Conservation (phyloP, 2,329 filamentous ascomycete species). For the Fusarium graminum region DNA sequence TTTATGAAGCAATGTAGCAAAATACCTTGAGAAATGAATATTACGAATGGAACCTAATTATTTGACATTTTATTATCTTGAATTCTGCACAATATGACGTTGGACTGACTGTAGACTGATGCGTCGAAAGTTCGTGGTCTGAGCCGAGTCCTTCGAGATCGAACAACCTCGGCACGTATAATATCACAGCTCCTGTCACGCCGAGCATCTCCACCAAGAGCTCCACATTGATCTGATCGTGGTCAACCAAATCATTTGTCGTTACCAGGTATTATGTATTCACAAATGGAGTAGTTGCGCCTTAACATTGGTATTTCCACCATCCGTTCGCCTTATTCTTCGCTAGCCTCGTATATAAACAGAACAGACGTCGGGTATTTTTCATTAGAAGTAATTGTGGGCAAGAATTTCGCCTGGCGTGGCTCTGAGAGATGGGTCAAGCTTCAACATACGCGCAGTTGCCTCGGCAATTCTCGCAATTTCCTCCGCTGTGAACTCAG, state of each 20-base stretch:
- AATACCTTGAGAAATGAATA: constrained; percentile 43
- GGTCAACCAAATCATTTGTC: too few species aligned
- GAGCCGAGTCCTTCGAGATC: neutral
- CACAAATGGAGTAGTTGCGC: too few species aligned
- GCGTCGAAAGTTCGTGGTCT: too few species aligned
- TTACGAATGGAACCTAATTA: constrained; percentile 17
- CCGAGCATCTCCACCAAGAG: too few species aligned
- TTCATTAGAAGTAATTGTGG: constrained; percentile 5
- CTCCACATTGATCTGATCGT: too few species aligned
- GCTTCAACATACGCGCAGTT: constrained; percentile 29
- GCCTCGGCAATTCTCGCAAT: neutral
- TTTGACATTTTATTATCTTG: neutral
- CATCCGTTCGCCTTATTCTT: too few species aligned
- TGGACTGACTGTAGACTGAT: neutral
- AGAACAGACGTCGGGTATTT: too few species aligned
- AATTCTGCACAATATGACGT: neutral
- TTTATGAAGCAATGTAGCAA: constrained; percentile 44
- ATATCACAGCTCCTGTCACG: neutral
- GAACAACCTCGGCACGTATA: constrained; percentile 1
- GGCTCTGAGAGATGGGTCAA: constrained; percentile 40
- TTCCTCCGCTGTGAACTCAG: constrained; percentile 25
- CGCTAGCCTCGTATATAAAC: too few species aligned
- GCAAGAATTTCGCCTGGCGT: constrained; percentile 23
- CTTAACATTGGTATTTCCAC: too few species aligned
- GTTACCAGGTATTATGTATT: too few species aligned